phyloP scores from a whole-genome alignment of 805 yeast genomes.

The Starmerella apicola region DNA sequence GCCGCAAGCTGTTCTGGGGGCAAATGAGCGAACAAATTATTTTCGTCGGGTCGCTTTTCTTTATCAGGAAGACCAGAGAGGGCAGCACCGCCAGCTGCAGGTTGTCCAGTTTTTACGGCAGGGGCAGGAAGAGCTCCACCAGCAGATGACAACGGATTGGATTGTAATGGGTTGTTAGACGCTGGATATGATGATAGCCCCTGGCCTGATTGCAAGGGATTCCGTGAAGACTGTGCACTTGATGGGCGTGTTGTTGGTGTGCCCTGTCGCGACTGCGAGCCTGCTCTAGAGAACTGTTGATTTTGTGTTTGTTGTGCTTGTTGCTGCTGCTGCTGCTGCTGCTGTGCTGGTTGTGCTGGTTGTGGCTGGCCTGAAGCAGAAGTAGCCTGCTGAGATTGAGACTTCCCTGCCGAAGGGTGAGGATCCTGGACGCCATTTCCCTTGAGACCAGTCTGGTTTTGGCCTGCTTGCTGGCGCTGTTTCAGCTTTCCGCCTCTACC shows the following conservation, averaged over 20 bases:
- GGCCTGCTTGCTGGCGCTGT: conserved; percentile 5
- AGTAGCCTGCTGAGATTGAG: neutral
- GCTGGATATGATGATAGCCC: no score
- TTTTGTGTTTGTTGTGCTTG: neutral
- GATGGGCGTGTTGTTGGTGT: no score
- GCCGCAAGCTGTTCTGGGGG: conserved; percentile 18
- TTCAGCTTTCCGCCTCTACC: conserved; percentile 16
- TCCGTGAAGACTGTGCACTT: no score
- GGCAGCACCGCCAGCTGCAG: no score
- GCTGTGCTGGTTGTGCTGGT: neutral
- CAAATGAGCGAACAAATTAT: conserved; percentile 20
- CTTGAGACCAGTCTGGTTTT: neutral
- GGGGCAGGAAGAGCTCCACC: no score
- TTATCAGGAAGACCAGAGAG: neutral
- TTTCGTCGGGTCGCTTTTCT: conserved; percentile 16
- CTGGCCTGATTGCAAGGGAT: no score
- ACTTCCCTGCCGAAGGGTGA: neutral
- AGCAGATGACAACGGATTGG: no score
- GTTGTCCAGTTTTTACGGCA: no score
- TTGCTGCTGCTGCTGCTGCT: neutral
- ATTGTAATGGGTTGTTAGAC: neutral
- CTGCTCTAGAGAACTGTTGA: neutral
- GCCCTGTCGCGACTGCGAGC: no score
- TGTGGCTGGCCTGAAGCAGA: neutral
- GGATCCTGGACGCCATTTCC: neutral